Evolutionary conservation across 441 rosid species (phyloP), one percentile per base, ranked within the genome.

Genomic region (Mallotus repandus): DNA sequence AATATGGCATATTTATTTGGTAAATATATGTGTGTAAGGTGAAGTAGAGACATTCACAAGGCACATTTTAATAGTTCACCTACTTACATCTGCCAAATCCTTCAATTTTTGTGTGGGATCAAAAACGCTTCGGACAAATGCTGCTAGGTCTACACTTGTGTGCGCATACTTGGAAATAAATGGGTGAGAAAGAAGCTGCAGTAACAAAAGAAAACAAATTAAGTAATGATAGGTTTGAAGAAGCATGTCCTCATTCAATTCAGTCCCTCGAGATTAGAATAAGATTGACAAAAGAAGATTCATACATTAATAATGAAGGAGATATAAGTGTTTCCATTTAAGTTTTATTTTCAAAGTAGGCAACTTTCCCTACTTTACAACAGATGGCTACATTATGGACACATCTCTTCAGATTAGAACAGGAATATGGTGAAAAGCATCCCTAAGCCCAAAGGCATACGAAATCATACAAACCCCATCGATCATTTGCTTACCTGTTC

Each of bases 1-100:
- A 67, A 41, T 56, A 6, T 16, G 13, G 9, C 10, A 9, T 45
- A n/a, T 10, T 45, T 18, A 46, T 13, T 45, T 69, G 56, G 21
- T 32, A 6, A 32, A 14, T 35, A 10, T 45, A 0, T 29, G 25
- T 4, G 19, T 64, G 13, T 9, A n/a, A 46, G 38, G 38, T 32
- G 19, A 50, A 12, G 50, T 29, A 48, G 49, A 14, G 5, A 11
- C 11, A 25, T 43, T 25, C 21, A 29, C 19, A 56, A 11, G 48
- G 55, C 32, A 64, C 46, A 64, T 63, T 49, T 48, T 52, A 49
- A 58, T 22, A 35, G 43, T 18, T 35, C 43, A 61, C 16, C 58
- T 58, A 84, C 97, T 89, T 84, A 95, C 99, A 86, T 95, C 98
- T 71, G 98, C 98, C 79, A 92, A 81, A 63, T 95, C 99, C 87